A percentile compares a stretch with the other conserved stretches of the same genome.
Evolutionary conservation across 805 yeast species (phyloP).

Genomic region (Kodamaea fukazawae): DNA sequence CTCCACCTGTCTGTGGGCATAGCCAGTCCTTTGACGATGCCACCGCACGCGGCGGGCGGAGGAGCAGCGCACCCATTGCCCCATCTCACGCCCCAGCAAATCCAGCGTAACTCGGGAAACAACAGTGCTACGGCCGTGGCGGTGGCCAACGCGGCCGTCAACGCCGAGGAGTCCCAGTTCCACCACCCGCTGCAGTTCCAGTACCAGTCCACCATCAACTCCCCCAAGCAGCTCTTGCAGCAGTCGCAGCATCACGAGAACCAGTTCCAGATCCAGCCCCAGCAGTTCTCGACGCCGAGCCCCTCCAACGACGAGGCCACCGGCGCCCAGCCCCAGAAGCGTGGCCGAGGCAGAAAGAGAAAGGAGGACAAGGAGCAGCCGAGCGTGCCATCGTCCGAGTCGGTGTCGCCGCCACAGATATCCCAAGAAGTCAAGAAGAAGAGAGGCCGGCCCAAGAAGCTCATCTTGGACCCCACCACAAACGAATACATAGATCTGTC

Average conservation of each 20-base stretch:
- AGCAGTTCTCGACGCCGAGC: not conserved
- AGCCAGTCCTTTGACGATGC: not conserved
- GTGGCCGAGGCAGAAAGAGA: conserved; percentile 6
- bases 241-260: conserved; percentile 11
- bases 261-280: conserved; percentile 9
- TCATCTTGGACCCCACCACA: conserved; percentile 41
- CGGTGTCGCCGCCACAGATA: conserved; percentile 3
- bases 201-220: conserved; percentile 4
- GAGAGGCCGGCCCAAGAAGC: conserved; percentile 42
- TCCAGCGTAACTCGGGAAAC: no score
- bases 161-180: no score
- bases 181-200: not conserved
- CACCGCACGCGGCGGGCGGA: not conserved
- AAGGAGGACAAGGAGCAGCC: conserved; percentile 7
- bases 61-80: not conserved
- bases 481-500: conserved; percentile 39
- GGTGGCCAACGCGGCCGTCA: no score
- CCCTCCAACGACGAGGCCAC: conserved; percentile 16
- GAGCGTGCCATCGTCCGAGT: not conserved
- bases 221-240: conserved; percentile 10
- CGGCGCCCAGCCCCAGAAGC: conserved; percentile 8
- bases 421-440: conserved; percentile 28
- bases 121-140: no score
- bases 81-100: not conserved
- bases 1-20: not conserved